Percentiles rank a stretch among this genome's conserved stretches.
Conservation (phyloP, 805 yeast species). For the Phaffomyces opuntiae region DNA sequence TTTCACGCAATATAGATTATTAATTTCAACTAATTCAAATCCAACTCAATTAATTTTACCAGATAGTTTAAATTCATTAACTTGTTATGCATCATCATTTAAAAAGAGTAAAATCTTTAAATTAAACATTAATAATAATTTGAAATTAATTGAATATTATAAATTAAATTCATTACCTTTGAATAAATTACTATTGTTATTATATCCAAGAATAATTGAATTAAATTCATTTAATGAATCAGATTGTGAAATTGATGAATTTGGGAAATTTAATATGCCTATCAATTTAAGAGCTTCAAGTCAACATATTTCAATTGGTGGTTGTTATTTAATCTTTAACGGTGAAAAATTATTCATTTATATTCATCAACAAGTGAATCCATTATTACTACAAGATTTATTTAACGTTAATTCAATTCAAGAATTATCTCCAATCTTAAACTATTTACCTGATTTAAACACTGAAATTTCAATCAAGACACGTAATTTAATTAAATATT, state of each 20-base stretch:
- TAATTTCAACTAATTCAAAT: conserved; percentile 35
- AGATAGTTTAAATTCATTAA: conserved; percentile 64
- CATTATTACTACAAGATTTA: conserved; percentile 62
- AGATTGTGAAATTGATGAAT: conserved; percentile 45
- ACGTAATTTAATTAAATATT: conserved; percentile 51
- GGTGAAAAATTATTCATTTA: conserved; percentile 55
- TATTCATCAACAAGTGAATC: conserved; percentile 64
- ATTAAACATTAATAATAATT: conserved; percentile 45
- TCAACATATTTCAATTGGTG: conserved; percentile 46
- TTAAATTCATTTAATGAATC: conserved; percentile 55
- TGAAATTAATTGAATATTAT: conserved; percentile 47
- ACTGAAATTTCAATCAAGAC: conserved; percentile 67
- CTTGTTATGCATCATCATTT: conserved; percentile 60
- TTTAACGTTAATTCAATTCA: conserved; percentile 49
- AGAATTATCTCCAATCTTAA: conserved; percentile 22
- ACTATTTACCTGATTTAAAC: conserved; percentile 62
- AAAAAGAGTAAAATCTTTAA: conserved; percentile 60
- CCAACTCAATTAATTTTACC: conserved; percentile 75
- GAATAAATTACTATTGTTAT: conserved; percentile 48
- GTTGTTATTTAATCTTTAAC: conserved; percentile 72
- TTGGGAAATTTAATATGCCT: conserved; percentile 43
- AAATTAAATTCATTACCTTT: conserved; percentile 47
- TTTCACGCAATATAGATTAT: conserved; percentile 50
- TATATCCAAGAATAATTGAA: conserved; percentile 78
- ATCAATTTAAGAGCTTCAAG: conserved; percentile 38